Conservation (phyloP, 257 asterid species). For the Lithospermum erythrorhizon region DNA sequence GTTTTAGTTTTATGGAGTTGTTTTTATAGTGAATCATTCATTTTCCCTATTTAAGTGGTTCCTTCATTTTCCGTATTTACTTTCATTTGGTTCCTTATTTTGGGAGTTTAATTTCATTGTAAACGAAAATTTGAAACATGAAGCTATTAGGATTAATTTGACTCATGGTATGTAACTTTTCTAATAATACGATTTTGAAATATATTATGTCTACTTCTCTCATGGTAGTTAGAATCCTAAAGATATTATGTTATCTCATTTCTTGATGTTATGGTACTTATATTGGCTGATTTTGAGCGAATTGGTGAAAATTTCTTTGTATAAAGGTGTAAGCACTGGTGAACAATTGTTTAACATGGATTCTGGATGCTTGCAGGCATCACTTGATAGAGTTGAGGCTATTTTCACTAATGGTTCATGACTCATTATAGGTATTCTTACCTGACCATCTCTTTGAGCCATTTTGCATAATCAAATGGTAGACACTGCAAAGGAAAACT, state of each 20-base stretch:
- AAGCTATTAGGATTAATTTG: background rate
- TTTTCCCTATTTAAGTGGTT: no score
- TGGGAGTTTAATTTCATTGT: no score
- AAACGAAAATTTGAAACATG: background rate
- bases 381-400: constrained; percentile 91
- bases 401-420: constrained; percentile 43
- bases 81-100: no score
- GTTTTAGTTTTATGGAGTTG: no score
- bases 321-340: constrained; percentile 70
- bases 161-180: background rate
- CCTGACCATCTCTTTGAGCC: no score
- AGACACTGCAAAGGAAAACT: no score
- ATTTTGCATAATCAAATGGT: no score
- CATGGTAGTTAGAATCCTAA: background rate
- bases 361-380: constrained; percentile 80
- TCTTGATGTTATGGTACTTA: background rate
- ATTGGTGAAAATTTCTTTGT: background rate
- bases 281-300: background rate
- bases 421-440: constrained; percentile 14
- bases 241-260: no score
- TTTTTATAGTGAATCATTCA: no score
- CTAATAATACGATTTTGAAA: no score
- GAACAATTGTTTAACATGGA: constrained; percentile 84
- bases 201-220: no score
- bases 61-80: no score